phyloP scores from a whole-genome alignment of 176 grass and related monocot species.

The Oryza brachyantha region DNA sequence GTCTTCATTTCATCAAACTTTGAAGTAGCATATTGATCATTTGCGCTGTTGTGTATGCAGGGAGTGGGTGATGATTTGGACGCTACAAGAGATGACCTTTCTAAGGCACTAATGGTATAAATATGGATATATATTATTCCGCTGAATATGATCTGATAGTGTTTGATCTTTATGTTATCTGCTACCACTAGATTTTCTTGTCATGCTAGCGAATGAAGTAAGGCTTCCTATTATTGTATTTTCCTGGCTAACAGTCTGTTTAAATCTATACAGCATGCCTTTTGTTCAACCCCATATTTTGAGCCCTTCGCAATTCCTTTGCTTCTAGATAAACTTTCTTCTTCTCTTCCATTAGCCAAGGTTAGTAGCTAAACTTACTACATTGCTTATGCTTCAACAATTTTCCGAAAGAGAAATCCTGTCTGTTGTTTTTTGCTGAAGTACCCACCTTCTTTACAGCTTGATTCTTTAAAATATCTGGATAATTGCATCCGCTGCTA shows the following conservation, averaged over 20 bases:
- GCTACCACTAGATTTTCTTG: neutral
- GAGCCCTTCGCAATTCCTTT: slow-evolving; percentile 78
- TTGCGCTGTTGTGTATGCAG: slow-evolving; percentile 34
- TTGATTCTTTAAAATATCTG: slow-evolving; percentile 98
- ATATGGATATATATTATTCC: slow-evolving; percentile 14
- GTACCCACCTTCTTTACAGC: slow-evolving; percentile 45
- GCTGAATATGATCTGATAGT: slow-evolving; percentile 5
- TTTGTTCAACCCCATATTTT: slow-evolving; percentile 73
- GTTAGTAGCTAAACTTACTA: slow-evolving; percentile 42
- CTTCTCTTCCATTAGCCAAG: slow-evolving; percentile 91
- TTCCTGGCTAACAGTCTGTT: slow-evolving; percentile 34
- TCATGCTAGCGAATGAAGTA: slow-evolving; percentile 19
- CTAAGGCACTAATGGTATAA: slow-evolving; percentile 78
- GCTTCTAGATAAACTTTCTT: slow-evolving; percentile 92
- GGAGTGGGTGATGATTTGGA: slow-evolving; percentile 53
- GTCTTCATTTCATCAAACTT: slow-evolving; percentile 24
- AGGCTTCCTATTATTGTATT: slow-evolving; percentile 5
- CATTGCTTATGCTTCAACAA: slow-evolving; percentile 30
- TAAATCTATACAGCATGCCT: slow-evolving; percentile 65
- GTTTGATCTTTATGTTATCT: slow-evolving; percentile 5
- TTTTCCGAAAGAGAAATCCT: slow-evolving; percentile 20
- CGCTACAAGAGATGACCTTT: slow-evolving; percentile 72
- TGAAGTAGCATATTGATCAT: neutral
- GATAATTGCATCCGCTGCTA: slow-evolving; percentile 74
- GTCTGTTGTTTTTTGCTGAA: slow-evolving; percentile 8